Percentiles rank a stretch among this genome's conserved stretches.
Conservation (phyloP, 345 rosid species). For the Murraya paniculata region DNA sequence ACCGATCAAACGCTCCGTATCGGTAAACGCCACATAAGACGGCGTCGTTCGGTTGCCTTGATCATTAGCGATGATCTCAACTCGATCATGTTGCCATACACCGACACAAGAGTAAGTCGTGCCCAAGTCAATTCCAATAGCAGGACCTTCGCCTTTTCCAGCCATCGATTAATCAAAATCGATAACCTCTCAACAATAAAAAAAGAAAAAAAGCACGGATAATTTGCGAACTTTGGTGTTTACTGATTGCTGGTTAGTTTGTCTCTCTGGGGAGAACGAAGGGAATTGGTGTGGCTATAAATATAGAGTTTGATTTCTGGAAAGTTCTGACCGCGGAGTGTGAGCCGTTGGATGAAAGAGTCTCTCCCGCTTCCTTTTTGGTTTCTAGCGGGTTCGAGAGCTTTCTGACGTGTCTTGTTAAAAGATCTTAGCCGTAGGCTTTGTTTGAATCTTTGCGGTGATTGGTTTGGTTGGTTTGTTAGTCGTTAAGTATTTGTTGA, state of each 20-base stretch:
- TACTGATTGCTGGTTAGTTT: fast-evolving
- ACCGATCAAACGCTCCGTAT: conserved; percentile 39
- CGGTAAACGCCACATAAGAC: conserved; percentile 39
- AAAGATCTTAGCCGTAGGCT: background rate
- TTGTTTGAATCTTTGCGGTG: background rate
- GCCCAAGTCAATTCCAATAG: conserved; percentile 34
- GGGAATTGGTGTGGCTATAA: background rate
- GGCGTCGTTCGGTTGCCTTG: conserved; percentile 45
- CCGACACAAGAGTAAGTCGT: conserved; percentile 40
- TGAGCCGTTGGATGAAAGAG: conserved; percentile 12
- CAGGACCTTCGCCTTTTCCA: conserved; percentile 36
- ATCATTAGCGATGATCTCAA: conserved; percentile 39
- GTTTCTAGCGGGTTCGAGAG: conserved; percentile 21
- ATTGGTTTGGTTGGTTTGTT: background rate
- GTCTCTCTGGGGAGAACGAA: background rate
- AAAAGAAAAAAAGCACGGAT: too few relatives aligned
- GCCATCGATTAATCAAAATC: conserved; percentile 17
- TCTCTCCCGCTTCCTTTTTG: conserved; percentile 1
- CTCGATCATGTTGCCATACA: conserved; percentile 43
- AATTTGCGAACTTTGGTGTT: background rate
- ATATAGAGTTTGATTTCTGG: conserved; percentile 10
- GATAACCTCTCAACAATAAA: background rate
- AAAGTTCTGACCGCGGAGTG: conserved; percentile 9
- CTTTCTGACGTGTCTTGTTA: conserved; percentile 4
- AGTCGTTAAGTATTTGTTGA: background rate